Conservation (phyloP, 306 rosid species). For the Rosa chinensis region DNA sequence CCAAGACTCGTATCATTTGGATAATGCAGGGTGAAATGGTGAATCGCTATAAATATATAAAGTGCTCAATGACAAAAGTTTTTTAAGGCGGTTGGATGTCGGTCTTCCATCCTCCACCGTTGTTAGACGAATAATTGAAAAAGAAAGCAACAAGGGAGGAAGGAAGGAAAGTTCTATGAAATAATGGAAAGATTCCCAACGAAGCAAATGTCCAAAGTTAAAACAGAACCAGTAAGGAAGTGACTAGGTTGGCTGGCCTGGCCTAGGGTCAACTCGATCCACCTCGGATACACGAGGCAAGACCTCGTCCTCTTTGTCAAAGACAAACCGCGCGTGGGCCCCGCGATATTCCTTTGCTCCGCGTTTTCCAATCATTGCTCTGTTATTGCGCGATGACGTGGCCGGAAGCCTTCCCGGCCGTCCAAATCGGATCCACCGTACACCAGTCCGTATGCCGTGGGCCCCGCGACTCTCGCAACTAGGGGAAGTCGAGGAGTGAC, state of each 20-base stretch:
- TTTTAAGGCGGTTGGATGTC: not conserved
- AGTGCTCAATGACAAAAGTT: too few relatives aligned
- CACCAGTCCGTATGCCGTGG: not conserved
- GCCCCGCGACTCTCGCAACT: too few relatives aligned
- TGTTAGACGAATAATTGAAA: not conserved
- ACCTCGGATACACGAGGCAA: slow-evolving; percentile 37
- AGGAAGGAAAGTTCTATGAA: not conserved
- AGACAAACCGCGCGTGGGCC: not conserved
- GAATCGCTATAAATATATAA: too few relatives aligned
- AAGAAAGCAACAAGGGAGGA: not conserved
- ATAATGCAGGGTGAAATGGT: too few relatives aligned
- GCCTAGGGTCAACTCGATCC: slow-evolving; percentile 15
- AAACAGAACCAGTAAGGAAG: not conserved
- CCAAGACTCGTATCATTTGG: too few relatives aligned
- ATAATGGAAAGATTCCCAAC: not conserved
- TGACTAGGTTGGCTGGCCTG: too few relatives aligned
- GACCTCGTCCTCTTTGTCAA: slow-evolving; percentile 19
- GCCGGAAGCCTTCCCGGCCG: not conserved
- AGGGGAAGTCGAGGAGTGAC: not conserved
- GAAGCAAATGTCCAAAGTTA: not conserved
- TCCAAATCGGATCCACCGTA: not conserved
- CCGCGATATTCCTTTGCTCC: not conserved
- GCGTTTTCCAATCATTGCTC: slow-evolving; percentile 9
- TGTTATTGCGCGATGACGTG: slow-evolving; percentile 11
- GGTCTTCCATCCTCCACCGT: not conserved